These are phyloP conservation scores for Trichoderma parareesei DNA, from an alignment of 495 filamentous ascomycete species.

Conservation along the genomic window DNA sequence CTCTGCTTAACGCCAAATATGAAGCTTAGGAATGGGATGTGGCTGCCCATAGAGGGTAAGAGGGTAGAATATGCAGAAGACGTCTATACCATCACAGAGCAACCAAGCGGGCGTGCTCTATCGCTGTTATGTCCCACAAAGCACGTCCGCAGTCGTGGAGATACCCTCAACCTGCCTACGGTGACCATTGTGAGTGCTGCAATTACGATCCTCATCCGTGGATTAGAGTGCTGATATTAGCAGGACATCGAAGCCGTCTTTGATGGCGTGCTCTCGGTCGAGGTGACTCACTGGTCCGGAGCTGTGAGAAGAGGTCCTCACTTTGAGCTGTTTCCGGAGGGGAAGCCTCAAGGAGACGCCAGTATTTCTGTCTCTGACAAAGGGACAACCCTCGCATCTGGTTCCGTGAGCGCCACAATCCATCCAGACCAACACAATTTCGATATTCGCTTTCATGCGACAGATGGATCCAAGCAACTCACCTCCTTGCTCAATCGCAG, in stretches of 20 bases:
- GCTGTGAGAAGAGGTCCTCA: slow-evolving; percentile 51
- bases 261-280: slow-evolving; percentile 54
- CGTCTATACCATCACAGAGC: slow-evolving; percentile 36
- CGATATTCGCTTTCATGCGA: slow-evolving; percentile 45
- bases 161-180: slow-evolving; percentile 50
- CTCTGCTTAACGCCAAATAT: slow-evolving; percentile 17
- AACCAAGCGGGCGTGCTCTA: slow-evolving; percentile 28
- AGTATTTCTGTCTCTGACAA: slow-evolving; percentile 40
- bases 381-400: slow-evolving; percentile 48
- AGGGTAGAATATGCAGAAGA: slow-evolving; percentile 48
- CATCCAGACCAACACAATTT: slow-evolving; percentile 46
- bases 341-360: slow-evolving; percentile 36
- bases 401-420: slow-evolving; percentile 45
- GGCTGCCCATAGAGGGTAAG: slow-evolving; percentile 40
- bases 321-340: slow-evolving; percentile 51
- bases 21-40: slow-evolving; percentile 47
- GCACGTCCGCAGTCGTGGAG: slow-evolving; percentile 39
- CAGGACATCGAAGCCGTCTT: slow-evolving; percentile 46
- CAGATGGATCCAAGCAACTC: slow-evolving; percentile 39
- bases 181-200: slow-evolving; percentile 32
- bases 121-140: slow-evolving; percentile 43
- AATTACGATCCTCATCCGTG: slow-evolving; percentile 11
- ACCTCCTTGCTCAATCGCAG: slow-evolving; percentile 54
- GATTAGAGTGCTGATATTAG: slow-evolving; percentile 21
- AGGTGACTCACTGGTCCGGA: slow-evolving; percentile 57